These are phyloP conservation scores for Hypoxylon sp. DNA, from an alignment of 2,329 filamentous ascomycete genomes.

Conservation along the genomic window DNA sequence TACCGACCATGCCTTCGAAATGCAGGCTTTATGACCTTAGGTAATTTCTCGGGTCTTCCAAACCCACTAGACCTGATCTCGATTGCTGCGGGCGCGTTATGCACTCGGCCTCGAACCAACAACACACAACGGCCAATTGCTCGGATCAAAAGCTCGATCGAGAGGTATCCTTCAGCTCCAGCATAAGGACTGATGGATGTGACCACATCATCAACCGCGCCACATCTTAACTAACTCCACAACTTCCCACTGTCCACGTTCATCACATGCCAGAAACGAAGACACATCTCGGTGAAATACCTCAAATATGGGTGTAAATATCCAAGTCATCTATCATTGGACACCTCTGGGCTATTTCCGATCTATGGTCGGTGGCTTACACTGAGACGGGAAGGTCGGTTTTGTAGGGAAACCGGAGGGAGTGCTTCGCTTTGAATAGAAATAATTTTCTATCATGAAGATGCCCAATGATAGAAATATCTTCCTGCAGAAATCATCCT, in stretches of 20 bases:
- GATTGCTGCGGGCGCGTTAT: too few relatives aligned
- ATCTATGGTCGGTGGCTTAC: slow-evolving; percentile 10
- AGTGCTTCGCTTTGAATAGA: slow-evolving; percentile 6
- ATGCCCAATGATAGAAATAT: not conserved
- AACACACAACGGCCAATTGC: too few relatives aligned
- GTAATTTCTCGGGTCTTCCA: too few relatives aligned
- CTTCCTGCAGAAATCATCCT: not conserved
- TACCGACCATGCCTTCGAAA: not conserved
- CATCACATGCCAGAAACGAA: not conserved
- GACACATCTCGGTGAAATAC: not conserved
- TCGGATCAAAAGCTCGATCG: too few relatives aligned
- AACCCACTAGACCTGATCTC: too few relatives aligned
- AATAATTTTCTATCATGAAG: slow-evolving; percentile 15
- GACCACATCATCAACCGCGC: too few relatives aligned
- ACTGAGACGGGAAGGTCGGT: not conserved
- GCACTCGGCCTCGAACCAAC: too few relatives aligned
- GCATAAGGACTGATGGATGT: too few relatives aligned
- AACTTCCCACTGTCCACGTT: not conserved
- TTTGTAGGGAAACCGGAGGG: not conserved
- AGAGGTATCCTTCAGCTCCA: too few relatives aligned
- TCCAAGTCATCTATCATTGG: not conserved
- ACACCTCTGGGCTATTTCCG: not conserved
- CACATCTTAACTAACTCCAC: too few relatives aligned
- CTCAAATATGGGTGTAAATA: not conserved
- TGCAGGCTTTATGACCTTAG: too few relatives aligned